Conservation (phyloP, 371 early-diverging fungal species). For the Capniomyces stellatus region DNA sequence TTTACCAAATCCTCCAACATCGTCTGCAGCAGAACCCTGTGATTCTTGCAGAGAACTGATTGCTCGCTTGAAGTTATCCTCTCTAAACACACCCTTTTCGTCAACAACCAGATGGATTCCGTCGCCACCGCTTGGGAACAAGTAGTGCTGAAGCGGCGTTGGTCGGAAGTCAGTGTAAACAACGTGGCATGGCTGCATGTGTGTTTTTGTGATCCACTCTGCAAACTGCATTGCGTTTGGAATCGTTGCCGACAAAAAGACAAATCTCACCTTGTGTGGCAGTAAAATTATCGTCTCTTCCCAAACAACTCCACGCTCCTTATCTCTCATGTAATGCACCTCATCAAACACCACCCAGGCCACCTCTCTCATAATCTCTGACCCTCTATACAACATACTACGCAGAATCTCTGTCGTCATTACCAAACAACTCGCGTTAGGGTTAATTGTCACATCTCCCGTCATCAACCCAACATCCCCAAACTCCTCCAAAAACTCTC, state of each 20-base stretch:
- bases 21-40: slow-evolving; percentile 34
- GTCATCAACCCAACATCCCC: slow-evolving; percentile 99
- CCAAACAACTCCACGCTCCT: slow-evolving; percentile 98
- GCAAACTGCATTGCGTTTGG: slow-evolving; percentile 99
- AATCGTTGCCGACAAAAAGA: slow-evolving; percentile 98
- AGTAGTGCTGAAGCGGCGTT: slow-evolving; percentile 94
- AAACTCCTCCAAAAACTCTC: slow-evolving; percentile 95
- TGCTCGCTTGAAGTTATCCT: slow-evolving; percentile 86
- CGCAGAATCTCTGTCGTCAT: slow-evolving; percentile 99
- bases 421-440: slow-evolving; percentile 91
- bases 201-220: slow-evolving; percentile 95
- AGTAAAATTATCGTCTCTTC: slow-evolving; percentile 98
- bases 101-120: slow-evolving; percentile 93
- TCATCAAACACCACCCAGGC: slow-evolving; percentile 99
- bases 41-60: slow-evolving; percentile 48
- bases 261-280: slow-evolving; percentile 84
- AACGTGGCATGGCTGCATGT: slow-evolving; percentile 95
- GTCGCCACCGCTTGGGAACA: slow-evolving; percentile 85
- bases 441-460: slow-evolving; percentile 99
- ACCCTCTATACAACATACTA: slow-evolving; percentile 98
- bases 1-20: slow-evolving; percentile 19
- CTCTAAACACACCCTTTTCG: slow-evolving; percentile 85
- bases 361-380: slow-evolving; percentile 96
- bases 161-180: slow-evolving; percentile 99
- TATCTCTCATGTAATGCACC: slow-evolving; percentile 98